Conservation (phyloP, 2,329 filamentous ascomycete genomes). For the Alternaria burnsii region DNA sequence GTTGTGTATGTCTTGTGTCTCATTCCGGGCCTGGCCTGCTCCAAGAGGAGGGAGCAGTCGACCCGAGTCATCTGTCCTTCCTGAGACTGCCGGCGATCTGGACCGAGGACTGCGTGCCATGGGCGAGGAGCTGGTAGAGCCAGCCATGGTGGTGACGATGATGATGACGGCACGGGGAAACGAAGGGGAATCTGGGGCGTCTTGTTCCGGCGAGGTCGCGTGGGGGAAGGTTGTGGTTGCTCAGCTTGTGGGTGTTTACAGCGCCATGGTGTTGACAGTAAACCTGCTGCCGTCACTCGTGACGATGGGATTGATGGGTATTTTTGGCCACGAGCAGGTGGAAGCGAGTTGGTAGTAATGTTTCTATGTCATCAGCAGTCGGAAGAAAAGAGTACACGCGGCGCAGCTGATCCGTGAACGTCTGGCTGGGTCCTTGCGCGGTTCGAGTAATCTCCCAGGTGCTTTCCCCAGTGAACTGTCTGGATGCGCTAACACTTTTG, state of each 20-base stretch:
- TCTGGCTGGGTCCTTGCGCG: slow-evolving; percentile 14
- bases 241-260: slow-evolving; percentile 23
- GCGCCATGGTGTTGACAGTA: slow-evolving; percentile 19
- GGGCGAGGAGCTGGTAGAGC: slow-evolving; percentile 39
- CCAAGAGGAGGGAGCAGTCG: slow-evolving; percentile 38
- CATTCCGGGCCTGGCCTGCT: slow-evolving; percentile 27
- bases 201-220: slow-evolving; percentile 8
- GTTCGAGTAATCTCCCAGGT: slow-evolving; percentile 26
- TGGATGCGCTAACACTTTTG: slow-evolving; percentile 23
- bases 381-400: slow-evolving; percentile 13
- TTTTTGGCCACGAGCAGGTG: not conserved
- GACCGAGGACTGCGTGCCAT: slow-evolving; percentile 35
- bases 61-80: slow-evolving; percentile 27
- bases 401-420: slow-evolving; percentile 16
- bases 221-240: slow-evolving; percentile 16
- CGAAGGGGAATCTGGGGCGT: not conserved
- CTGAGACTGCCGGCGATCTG: slow-evolving; percentile 28
- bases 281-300: slow-evolving; percentile 15
- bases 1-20: slow-evolving; percentile 25
- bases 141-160: slow-evolving; percentile 42
- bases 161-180: slow-evolving; percentile 12
- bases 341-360: not conserved
- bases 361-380: not conserved
- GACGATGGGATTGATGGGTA: slow-evolving; percentile 3
- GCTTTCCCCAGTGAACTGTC: slow-evolving; percentile 18